Evolutionary conservation across 2,329 filamentous ascomycete genomes (phyloP), one percentile per base, ranked within the genome.

Genomic region (Raffaelea albimanens): DNA sequence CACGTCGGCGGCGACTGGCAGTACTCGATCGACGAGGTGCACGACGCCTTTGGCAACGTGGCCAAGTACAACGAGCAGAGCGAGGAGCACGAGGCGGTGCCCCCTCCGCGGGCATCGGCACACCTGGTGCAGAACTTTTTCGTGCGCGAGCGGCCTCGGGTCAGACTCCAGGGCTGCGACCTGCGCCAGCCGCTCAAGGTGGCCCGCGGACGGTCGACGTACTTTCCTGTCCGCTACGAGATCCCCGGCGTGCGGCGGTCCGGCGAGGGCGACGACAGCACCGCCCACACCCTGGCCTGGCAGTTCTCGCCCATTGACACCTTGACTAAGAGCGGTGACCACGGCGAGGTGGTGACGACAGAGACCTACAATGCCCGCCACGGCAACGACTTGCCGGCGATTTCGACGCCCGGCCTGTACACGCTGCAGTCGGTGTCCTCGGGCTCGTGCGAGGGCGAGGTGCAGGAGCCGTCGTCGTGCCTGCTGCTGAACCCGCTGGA

Each of bases 391-490:
- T 73, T 74, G 50, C 83, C 87, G 2, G 67, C 65, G 14, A 87
- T 97, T 49, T 80, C 79, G 22, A 78, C 83, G 31, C 80, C 88
- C 23, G 93, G 94, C 43, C 75, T 96, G 22, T 98, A 98, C 66
- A 91, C 85, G 1, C 66, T 98, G 49, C 84, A 81, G 53, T 80
- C 85, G 14, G 78, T 97, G 8, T 80, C 82, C 1, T 94, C 87
- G 48, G 82, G 85, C 21, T 85, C 81, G 51, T 98, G 93, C 60
- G 73, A 80, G 31, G 93, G 93, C 41, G 90, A 97, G 56, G 82
- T 98, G 4, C 76, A 91, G 54, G 93, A 98, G 62, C 93, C 93
- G 23, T 87, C 91, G 2, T 93, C 90, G n/a, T 97, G 91, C 63
- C 73, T 95, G 50, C 70, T 98, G 46, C 75, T 94, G 55, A 98